These are phyloP conservation scores for Calocybe gambosa DNA, from an alignment of 1,284 basidiomycete species.

Conservation along the genomic window DNA sequence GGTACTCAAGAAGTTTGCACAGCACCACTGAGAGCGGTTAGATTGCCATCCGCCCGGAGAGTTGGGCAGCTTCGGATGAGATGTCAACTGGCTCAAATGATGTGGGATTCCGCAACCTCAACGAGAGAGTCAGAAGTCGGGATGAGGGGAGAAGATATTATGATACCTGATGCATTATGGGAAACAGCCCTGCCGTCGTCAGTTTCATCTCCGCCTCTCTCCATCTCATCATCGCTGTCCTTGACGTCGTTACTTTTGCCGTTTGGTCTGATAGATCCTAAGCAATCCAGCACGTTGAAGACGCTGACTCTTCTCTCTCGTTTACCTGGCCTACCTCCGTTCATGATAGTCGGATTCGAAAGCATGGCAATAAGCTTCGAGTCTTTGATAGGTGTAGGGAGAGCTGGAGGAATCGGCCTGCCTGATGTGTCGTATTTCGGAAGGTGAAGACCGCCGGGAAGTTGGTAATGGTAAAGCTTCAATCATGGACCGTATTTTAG, in stretches of 20 bases:
- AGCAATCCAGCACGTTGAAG: conserved; percentile 48
- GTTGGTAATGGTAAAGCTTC: conserved; percentile 22
- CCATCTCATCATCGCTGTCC: conserved; percentile 14
- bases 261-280: conserved; percentile 30
- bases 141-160: conserved; percentile 66
- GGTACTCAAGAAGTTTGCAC: neutral
- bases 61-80: conserved; percentile 9
- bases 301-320: conserved; percentile 33
- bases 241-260: conserved; percentile 12
- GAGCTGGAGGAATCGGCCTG: conserved; percentile 26
- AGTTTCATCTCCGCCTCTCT: conserved; percentile 17
- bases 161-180: conserved; percentile 49
- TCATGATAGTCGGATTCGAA: conserved; percentile 48
- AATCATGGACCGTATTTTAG: conserved; percentile 27
- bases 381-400: conserved; percentile 29
- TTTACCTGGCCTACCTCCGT: conserved; percentile 32
- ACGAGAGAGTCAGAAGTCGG: conserved; percentile 53
- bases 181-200: conserved; percentile 18
- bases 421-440: conserved; percentile 20
- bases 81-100: conserved; percentile 26
- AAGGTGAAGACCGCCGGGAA: neutral
- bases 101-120: conserved; percentile 58
- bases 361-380: conserved; percentile 39
- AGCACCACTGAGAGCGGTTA: conserved; percentile 23
- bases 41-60: conserved; percentile 23